phyloP scores from a whole-genome alignment of 768 basidiomycete genomes.

The Mycena belliarum region DNA sequence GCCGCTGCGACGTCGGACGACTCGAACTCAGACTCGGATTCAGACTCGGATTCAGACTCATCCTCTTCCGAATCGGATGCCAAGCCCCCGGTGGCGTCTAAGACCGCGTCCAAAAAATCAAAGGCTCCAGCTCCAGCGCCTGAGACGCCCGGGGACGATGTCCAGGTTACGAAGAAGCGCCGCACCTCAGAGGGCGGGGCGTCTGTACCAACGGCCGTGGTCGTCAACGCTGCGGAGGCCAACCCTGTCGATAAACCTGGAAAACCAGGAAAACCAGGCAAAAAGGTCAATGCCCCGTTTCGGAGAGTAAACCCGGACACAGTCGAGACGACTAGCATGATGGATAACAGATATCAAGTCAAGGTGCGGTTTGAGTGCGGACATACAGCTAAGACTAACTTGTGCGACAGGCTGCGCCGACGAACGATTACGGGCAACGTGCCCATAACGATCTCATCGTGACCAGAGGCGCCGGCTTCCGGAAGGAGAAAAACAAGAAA shows the following conservation, averaged over 20 bases:
- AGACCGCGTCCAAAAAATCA: slow-evolving; percentile 6
- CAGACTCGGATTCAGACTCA: slow-evolving; percentile 17
- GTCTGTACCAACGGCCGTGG: slow-evolving; percentile 48
- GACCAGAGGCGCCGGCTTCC: slow-evolving; percentile 91
- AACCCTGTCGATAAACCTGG: background rate
- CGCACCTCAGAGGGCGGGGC: slow-evolving; percentile 52
- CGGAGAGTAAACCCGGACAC: slow-evolving; percentile 72
- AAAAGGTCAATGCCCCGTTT: slow-evolving; percentile 68
- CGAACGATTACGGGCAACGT: slow-evolving; percentile 84
- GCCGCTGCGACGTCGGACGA: background rate
- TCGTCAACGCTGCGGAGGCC: slow-evolving; percentile 20
- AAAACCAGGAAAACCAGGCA: slow-evolving; percentile 32
- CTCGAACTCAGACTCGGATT: slow-evolving; percentile 25
- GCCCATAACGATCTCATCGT: slow-evolving; percentile 89
- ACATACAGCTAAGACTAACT: background rate
- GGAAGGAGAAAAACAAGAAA: slow-evolving; percentile 99
- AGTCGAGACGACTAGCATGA: slow-evolving; percentile 37
- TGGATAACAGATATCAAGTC: slow-evolving; percentile 79
- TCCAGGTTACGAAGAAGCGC: slow-evolving; percentile 59
- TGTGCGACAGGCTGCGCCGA: slow-evolving; percentile 51
- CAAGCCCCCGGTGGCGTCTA: background rate
- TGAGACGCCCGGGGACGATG: slow-evolving; percentile 22
- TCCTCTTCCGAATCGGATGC: slow-evolving; percentile 26
- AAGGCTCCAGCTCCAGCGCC: slow-evolving; percentile 11
- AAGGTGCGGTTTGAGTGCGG: slow-evolving; percentile 51